A percentile compares a stretch with the other conserved stretches of the same genome.
Evolutionary conservation across 164 flowering plant species (phyloP).

Genomic region (Amborella trichopoda): DNA sequence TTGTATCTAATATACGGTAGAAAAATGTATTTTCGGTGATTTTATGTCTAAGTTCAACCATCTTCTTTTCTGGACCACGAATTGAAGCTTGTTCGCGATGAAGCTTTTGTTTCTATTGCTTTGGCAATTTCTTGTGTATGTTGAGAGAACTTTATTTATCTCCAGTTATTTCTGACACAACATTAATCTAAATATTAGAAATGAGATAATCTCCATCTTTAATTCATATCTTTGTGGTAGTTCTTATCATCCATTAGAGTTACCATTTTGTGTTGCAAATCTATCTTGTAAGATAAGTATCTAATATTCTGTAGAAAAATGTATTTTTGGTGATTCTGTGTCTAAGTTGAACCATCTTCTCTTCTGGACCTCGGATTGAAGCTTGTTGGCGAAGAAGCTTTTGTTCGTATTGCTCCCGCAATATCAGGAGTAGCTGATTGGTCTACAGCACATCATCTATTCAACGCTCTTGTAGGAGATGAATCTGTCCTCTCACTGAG

Average conservation of each 20-base stretch:
- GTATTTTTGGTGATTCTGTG: slow-evolving; percentile 5
- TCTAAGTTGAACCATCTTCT: too few species aligned
- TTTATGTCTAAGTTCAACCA: too few species aligned
- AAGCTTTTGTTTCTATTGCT: slow-evolving; percentile 84
- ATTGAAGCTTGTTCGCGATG: slow-evolving; percentile 57
- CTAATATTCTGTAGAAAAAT: not conserved
- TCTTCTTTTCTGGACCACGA: slow-evolving; percentile 12
- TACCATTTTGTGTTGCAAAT: not conserved
- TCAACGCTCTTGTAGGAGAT: slow-evolving; percentile 78
- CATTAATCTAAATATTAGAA: too few species aligned
- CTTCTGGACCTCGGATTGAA: slow-evolving; percentile 19
- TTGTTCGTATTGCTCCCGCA: slow-evolving; percentile 85
- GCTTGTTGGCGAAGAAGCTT: slow-evolving; percentile 72
- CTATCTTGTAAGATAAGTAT: not conserved
- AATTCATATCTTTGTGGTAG: too few species aligned
- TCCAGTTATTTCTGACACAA: too few species aligned
- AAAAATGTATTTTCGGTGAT: slow-evolving; percentile 2
- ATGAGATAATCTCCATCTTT: too few species aligned
- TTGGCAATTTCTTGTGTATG: slow-evolving; percentile 85
- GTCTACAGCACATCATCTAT: slow-evolving; percentile 73
- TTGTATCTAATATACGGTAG: not conserved
- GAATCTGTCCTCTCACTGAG: slow-evolving; percentile 53
- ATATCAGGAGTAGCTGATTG: slow-evolving; percentile 89
- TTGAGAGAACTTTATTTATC: too few species aligned
- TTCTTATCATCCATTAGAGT: not conserved